Evolutionary conservation across 2,329 filamentous ascomycete species (phyloP).

Genomic region (Aspergillus jensenii): DNA sequence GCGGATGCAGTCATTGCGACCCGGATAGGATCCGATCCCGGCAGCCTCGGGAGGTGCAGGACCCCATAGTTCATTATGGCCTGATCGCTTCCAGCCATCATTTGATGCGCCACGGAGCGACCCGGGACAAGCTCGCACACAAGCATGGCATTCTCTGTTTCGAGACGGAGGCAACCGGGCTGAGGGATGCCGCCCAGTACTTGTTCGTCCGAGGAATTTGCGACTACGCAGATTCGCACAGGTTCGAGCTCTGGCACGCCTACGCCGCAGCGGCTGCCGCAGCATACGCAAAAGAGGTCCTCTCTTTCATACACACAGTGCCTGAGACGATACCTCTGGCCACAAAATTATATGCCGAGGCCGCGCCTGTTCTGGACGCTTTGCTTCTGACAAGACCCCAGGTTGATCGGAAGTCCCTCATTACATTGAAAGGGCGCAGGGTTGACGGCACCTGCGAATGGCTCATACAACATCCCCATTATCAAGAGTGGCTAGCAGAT

Average conservation of each 20-base stretch:
- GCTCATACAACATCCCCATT: slow-evolving; percentile 22
- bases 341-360: not conserved
- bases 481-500: slow-evolving; percentile 19
- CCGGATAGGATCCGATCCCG: not conserved
- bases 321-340: not conserved
- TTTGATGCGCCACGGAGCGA: not conserved
- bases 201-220: slow-evolving; percentile 4
- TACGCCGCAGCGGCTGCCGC: slow-evolving; percentile 1
- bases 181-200: not conserved
- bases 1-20: not conserved
- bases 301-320: not conserved
- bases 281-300: not conserved
- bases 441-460: slow-evolving; percentile 13
- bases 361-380: not conserved
- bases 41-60: not conserved
- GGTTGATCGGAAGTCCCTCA: not conserved
- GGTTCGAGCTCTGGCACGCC: slow-evolving; percentile 2
- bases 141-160: not conserved
- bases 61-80: not conserved
- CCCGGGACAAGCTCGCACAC: not conserved
- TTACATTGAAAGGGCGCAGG: not conserved
- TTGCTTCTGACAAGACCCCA: not conserved
- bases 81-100: not conserved
- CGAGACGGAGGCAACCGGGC: slow-evolving; percentile 5
- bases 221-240: slow-evolving; percentile 4